Conservation (phyloP, 2,329 filamentous ascomycete genomes). For the Knufia petricola region DNA sequence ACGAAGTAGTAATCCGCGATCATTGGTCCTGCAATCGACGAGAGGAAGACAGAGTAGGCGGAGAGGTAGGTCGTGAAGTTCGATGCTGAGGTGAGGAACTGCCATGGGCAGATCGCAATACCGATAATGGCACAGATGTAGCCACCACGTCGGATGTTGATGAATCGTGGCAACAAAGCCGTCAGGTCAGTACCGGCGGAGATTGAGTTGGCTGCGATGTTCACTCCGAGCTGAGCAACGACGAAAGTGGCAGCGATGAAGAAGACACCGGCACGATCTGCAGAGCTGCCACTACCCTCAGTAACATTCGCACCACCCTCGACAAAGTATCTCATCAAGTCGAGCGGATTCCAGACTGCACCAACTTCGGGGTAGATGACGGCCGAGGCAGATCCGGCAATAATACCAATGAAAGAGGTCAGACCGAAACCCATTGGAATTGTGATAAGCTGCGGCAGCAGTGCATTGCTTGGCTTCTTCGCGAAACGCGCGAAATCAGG, state of each 20-base stretch:
- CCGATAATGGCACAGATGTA: slow-evolving; percentile 37
- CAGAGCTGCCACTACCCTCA: slow-evolving; percentile 27
- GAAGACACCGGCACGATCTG: slow-evolving; percentile 36
- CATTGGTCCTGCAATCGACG: slow-evolving; percentile 86
- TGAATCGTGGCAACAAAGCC: slow-evolving; percentile 42
- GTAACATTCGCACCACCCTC: slow-evolving; percentile 37
- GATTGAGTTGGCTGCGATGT: slow-evolving; percentile 41
- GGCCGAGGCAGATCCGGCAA: slow-evolving; percentile 28
- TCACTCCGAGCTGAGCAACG: slow-evolving; percentile 38
- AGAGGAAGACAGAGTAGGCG: slow-evolving; percentile 88
- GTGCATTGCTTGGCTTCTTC: slow-evolving; percentile 26
- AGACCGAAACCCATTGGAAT: slow-evolving; percentile 18
- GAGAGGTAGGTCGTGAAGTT: slow-evolving; percentile 69
- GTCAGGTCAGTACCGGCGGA: slow-evolving; percentile 47
- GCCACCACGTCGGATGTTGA: slow-evolving; percentile 48
- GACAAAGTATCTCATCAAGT: slow-evolving; percentile 29
- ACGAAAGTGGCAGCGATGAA: slow-evolving; percentile 39
- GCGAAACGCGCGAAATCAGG: slow-evolving; percentile 76
- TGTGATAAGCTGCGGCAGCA: slow-evolving; percentile 18
- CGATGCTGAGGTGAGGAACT: slow-evolving; percentile 38
- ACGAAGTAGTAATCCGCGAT: slow-evolving; percentile 80
- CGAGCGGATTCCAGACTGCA: slow-evolving; percentile 37
- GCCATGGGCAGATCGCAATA: slow-evolving; percentile 43
- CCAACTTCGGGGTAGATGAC: slow-evolving; percentile 27
- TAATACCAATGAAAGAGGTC: slow-evolving; percentile 29